Evolutionary conservation across 2,329 filamentous ascomycete species (phyloP).

Genomic region (Alternaria sp.): DNA sequence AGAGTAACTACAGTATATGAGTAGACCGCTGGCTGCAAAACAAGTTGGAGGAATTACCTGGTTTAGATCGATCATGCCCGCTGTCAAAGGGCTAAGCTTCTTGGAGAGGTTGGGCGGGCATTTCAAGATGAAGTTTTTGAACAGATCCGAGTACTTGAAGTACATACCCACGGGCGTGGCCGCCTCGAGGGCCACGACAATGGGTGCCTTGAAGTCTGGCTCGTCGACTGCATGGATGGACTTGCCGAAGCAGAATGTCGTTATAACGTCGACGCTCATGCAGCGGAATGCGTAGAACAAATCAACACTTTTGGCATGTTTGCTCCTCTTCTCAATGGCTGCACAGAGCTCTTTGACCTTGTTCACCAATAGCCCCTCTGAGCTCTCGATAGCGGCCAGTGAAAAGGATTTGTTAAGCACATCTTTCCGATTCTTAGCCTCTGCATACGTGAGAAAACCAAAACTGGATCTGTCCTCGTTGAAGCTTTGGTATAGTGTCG

Average conservation of each 20-base stretch:
- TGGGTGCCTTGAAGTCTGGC: slow-evolving; percentile 53
- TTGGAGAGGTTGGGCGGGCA: slow-evolving; percentile 50
- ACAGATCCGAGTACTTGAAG: slow-evolving; percentile 53
- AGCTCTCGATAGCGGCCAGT: slow-evolving; percentile 45
- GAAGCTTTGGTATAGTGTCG: slow-evolving; percentile 51
- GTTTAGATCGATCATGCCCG: slow-evolving; percentile 52
- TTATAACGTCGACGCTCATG: slow-evolving; percentile 37
- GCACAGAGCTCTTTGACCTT: slow-evolving; percentile 47
- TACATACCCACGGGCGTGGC: slow-evolving; percentile 45
- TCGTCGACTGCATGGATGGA: slow-evolving; percentile 51
- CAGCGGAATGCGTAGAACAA: slow-evolving; percentile 37
- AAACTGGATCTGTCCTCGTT: slow-evolving; percentile 55
- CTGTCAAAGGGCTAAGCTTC: slow-evolving; percentile 47
- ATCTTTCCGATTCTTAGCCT: slow-evolving; percentile 53
- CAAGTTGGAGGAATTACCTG: slow-evolving; percentile 16
- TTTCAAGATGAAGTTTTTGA: slow-evolving; percentile 49
- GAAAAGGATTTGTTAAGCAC: slow-evolving; percentile 56
- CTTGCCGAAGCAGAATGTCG: slow-evolving; percentile 53
- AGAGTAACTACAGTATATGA: slow-evolving; percentile 32
- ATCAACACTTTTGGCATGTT: slow-evolving; percentile 27
- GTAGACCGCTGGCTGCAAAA: neutral
- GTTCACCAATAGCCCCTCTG: slow-evolving; percentile 49
- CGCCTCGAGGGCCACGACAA: slow-evolving; percentile 54
- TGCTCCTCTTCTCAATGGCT: slow-evolving; percentile 36
- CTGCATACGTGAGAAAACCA: slow-evolving; percentile 51